phyloP scores from a whole-genome alignment of 495 filamentous ascomycete species.

The Daldinia childiae region DNA sequence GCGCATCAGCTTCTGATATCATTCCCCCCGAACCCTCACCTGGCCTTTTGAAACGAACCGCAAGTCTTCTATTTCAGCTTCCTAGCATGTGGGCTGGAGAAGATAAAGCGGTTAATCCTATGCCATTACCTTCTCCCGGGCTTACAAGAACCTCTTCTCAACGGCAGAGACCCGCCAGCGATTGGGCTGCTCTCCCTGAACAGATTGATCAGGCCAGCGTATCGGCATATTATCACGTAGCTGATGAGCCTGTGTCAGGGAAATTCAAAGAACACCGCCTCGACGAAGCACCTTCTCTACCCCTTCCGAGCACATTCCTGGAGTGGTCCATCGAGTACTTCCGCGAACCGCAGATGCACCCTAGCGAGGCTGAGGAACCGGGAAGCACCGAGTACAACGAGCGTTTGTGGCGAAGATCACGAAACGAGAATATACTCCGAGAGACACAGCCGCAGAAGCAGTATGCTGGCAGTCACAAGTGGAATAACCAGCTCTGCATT shows the following conservation, averaged over 20 bases:
- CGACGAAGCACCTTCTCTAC: constrained; percentile 67
- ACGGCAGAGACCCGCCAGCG: constrained; percentile 63
- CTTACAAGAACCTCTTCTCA: constrained; percentile 56
- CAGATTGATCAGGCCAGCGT: constrained; percentile 75
- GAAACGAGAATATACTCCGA: constrained; percentile 90
- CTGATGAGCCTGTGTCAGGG: constrained; percentile 77
- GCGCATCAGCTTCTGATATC: constrained; percentile 49
- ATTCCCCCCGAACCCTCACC: constrained; percentile 56
- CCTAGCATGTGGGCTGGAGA: constrained; percentile 64
- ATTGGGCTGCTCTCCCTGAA: constrained; percentile 77
- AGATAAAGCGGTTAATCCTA: constrained; percentile 42
- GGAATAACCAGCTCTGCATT: constrained; percentile 79
- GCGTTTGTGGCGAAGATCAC: constrained; percentile 88
- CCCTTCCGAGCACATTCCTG: constrained; percentile 82
- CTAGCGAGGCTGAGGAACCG: constrained; percentile 93
- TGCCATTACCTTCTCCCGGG: constrained; percentile 48
- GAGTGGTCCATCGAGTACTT: constrained; percentile 99
- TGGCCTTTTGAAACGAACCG: constrained; percentile 61
- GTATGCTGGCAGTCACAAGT: constrained; percentile 80
- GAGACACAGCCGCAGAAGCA: constrained; percentile 94
- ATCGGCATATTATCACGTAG: constrained; percentile 76
- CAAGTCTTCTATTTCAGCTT: constrained; percentile 62
- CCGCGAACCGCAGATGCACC: constrained; percentile 98
- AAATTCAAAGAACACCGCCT: constrained; percentile 71
- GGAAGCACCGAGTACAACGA: constrained; percentile 97